These are phyloP conservation scores for Pseudocercospora fuligena DNA, from an alignment of 2,329 filamentous ascomycete species.

Conservation along the genomic window DNA sequence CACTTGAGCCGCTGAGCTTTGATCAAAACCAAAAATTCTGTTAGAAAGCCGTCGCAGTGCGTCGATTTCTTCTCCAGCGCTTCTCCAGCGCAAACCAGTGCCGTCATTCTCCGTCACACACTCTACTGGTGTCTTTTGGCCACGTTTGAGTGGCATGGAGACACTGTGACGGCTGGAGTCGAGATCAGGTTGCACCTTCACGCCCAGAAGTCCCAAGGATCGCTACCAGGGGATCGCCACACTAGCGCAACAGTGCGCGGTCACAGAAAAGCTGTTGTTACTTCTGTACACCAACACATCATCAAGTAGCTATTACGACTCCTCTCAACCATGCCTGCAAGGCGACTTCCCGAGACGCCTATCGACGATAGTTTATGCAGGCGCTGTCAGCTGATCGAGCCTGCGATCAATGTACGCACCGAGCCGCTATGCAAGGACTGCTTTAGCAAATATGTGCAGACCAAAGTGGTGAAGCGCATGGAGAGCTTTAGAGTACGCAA, in stretches of 20 bases:
- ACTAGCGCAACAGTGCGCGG: background rate
- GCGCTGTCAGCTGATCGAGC: conserved; percentile 59
- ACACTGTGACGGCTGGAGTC: background rate
- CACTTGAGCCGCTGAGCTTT: background rate
- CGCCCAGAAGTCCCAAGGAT: background rate
- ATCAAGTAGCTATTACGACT: background rate
- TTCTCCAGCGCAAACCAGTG: background rate
- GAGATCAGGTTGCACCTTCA: background rate
- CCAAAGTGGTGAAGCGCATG: conserved; percentile 80
- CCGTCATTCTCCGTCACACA: background rate
- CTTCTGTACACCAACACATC: background rate
- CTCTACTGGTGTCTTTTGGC: background rate
- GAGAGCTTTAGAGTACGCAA: conserved; percentile 64
- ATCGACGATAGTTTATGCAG: conserved; percentile 51
- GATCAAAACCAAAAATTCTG: no score
- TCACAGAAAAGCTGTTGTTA: background rate
- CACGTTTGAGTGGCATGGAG: background rate
- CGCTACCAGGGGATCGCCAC: background rate
- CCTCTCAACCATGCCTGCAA: conserved; percentile 33
- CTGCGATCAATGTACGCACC: conserved; percentile 60
- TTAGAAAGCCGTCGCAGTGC: no score
- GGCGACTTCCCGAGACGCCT: conserved; percentile 23
- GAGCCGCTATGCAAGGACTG: conserved; percentile 71
- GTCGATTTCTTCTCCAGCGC: background rate
- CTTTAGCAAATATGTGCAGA: conserved; percentile 76